Conservation (phyloP, 768 basidiomycete genomes). For the Agrocybe praecox region DNA sequence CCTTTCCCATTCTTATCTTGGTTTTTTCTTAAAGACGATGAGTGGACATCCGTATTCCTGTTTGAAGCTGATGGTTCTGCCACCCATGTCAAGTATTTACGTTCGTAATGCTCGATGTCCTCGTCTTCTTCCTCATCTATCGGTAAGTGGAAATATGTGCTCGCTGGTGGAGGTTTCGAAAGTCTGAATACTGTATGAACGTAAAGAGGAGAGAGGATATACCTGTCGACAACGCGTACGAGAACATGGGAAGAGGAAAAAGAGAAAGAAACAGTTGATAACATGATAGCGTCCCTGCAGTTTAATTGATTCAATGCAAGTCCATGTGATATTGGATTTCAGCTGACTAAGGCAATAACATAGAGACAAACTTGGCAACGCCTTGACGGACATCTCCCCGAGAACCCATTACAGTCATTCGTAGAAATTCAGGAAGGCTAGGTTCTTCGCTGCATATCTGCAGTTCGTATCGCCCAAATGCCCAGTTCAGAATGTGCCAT, state of each 20-base stretch:
- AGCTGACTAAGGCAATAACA: constrained; percentile 16
- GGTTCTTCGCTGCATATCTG: constrained; percentile 27
- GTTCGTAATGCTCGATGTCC: constrained; percentile 44
- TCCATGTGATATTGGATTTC: constrained; percentile 23
- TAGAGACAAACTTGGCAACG: constrained; percentile 53
- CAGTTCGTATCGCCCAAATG: constrained; percentile 84
- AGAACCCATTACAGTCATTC: constrained; percentile 91
- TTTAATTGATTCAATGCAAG: constrained; percentile 4
- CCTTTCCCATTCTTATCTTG: constrained; percentile 14
- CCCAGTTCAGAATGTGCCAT: constrained; percentile 82
- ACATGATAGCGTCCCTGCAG: neutral
- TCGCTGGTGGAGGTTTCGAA: constrained; percentile 39
- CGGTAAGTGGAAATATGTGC: constrained; percentile 64
- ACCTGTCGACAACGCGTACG: constrained; percentile 49
- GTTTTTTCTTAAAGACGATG: neutral
- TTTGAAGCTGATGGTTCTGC: constrained; percentile 36
- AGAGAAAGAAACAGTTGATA: constrained; percentile 8
- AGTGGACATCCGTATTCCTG: constrained; percentile 8
- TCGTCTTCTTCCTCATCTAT: constrained; percentile 59
- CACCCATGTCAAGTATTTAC: constrained; percentile 52
- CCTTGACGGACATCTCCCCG: constrained; percentile 73
- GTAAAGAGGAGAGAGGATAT: neutral
- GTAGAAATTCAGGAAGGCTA: constrained; percentile 38
- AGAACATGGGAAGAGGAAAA: constrained; percentile 36
- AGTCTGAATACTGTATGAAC: too few relatives aligned